Evolutionary conservation across 306 rosid genomes (phyloP).

Genomic region (Prunus mira): DNA sequence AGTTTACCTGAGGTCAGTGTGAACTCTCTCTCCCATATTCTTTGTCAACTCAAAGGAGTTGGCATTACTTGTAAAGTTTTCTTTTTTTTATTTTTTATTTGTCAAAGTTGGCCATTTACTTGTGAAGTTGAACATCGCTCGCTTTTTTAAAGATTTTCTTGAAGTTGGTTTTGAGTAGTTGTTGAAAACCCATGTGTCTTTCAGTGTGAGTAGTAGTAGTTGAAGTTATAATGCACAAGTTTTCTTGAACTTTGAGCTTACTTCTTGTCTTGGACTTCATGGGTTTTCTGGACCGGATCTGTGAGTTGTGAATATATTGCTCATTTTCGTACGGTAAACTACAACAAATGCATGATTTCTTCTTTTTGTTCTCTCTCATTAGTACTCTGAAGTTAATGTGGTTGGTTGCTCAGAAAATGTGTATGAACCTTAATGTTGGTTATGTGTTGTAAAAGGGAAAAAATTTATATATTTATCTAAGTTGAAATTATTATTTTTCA

Average conservation of each 20-base stretch:
- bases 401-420: constrained; percentile 34
- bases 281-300: constrained; percentile 29
- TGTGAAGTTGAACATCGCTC: constrained; percentile 21
- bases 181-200: constrained; percentile 25
- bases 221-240: constrained; percentile 37
- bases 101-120: background rate
- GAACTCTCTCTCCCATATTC: too few species aligned
- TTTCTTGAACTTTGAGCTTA: constrained; percentile 30
- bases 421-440: constrained; percentile 1
- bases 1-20: constrained; percentile 22
- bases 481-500: background rate
- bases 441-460: background rate
- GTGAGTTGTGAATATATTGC: constrained; percentile 4
- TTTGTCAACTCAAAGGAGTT: background rate
- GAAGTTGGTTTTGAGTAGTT: constrained; percentile 55
- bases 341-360: constrained; percentile 19
- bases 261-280: constrained; percentile 34
- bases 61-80: constrained; percentile 27
- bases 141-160: constrained; percentile 9
- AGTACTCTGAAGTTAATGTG: constrained; percentile 1
- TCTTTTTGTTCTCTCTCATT: background rate
- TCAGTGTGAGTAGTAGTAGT: constrained; percentile 24
- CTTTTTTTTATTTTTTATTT: background rate
- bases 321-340: background rate
- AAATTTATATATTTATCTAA: background rate